Base-by-base conservation (phyloP, 176 grass and related monocot genomes). In the Musa schizocarpa region DNA sequence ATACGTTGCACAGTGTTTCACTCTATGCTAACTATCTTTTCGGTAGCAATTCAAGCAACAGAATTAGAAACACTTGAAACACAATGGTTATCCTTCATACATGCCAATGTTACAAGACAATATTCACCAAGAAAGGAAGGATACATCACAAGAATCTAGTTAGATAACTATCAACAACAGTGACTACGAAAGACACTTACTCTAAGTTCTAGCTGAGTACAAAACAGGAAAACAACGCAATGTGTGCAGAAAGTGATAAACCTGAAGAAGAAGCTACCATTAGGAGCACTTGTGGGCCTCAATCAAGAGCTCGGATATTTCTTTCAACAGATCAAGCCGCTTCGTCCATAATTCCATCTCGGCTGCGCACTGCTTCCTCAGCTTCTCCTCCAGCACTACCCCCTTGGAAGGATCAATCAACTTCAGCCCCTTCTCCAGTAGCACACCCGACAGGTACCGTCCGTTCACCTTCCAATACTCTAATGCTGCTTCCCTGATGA, bases 211-310 rank as follows among this genome's bases (percentile, higher is more conserved):
- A 61, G 57, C 34, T 43, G 34, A 43, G 34, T 43, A 43, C 7
- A 17, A 61, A 61, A 20, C 17, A 61, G 57, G n/a, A 61, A 19
- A 13, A 57, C 17, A 16, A 17, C 55, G 6, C 16, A 61, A 20
- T 19, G 19, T 61, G 17, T 20, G 57, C 14, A 61, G 57, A 26
- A 34, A 9, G 6, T 48, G 34, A 71, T 71, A 52, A 11, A 71
- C 68, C 68, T 71, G 48, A 71, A 71, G 68, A 70, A 70, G 68
- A n/a, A 49, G 50, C 68, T 71, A 71, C 68, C 50, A 71, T n/a
- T 13, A 11, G 68, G 68, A 51, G 34, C 48, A 9, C 68, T 50
- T 48, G 3, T 50, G 27, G 13, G 68, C 68, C 14, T 19, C 27
- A 17, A 50, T 19, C 34, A 71, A 21, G 2, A 71, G 43, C 68